A percentile compares a stretch with the other conserved stretches of the same genome.
Conservation (phyloP, 306 rosid species). For the Herpetospermum pedunculosum region DNA sequence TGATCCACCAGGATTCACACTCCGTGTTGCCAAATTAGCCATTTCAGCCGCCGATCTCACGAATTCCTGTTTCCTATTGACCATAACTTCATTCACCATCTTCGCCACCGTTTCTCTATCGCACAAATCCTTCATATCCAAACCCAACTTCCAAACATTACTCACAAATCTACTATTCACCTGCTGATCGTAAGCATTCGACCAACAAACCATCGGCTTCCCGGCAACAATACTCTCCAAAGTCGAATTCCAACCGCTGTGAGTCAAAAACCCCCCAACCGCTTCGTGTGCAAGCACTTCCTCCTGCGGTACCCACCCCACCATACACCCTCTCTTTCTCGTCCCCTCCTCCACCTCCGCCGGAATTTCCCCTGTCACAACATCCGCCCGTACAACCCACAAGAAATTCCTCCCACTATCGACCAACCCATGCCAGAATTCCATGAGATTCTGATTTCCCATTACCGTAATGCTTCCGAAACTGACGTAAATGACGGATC, state of each 20-base stretch:
- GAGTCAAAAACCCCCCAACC: slow-evolving; percentile 26
- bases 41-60: slow-evolving; percentile 12
- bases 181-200: slow-evolving; percentile 1
- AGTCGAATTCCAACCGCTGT: slow-evolving; percentile 30
- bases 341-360: slow-evolving; percentile 15
- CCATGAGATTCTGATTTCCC: not conserved
- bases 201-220: slow-evolving; percentile 32
- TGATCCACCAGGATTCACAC: slow-evolving; percentile 2
- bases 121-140: slow-evolving; percentile 15
- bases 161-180: slow-evolving; percentile 25
- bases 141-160: slow-evolving; percentile 19
- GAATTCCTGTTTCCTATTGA: slow-evolving; percentile 13
- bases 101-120: not conserved
- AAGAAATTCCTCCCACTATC: not conserved
- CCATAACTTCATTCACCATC: slow-evolving; percentile 18
- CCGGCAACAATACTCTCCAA: slow-evolving; percentile 22
- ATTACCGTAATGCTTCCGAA: slow-evolving; percentile 2
- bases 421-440: slow-evolving; percentile 13
- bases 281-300: slow-evolving; percentile 23
- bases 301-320: slow-evolving; percentile 31
- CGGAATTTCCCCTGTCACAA: not conserved
- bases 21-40: slow-evolving; percentile 7
- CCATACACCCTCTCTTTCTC: slow-evolving; percentile 17
- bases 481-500: slow-evolving; percentile 13
- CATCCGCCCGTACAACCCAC: not conserved